phyloP scores from a whole-genome alignment of 768 basidiomycete genomes.

The Lyophyllum atratum region DNA sequence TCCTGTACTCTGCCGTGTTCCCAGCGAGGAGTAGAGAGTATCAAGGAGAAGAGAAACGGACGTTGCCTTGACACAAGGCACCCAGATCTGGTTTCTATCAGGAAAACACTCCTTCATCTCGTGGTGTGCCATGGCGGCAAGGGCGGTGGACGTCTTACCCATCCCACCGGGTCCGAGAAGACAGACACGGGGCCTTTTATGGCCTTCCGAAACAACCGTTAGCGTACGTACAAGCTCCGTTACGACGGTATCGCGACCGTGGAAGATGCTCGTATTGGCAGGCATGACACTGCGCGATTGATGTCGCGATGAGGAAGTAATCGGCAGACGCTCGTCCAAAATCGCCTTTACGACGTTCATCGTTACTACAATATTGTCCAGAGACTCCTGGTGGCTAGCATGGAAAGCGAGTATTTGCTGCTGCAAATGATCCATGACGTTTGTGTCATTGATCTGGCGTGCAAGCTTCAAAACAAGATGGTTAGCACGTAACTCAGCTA shows the following conservation, averaged over 20 bases:
- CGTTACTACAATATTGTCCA: background rate
- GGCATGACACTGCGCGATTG: constrained; percentile 4
- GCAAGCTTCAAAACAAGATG: background rate
- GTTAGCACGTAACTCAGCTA: background rate
- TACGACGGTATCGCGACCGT: constrained; percentile 21
- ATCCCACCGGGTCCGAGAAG: constrained; percentile 35
- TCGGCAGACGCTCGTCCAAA: background rate
- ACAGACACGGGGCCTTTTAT: constrained; percentile 11
- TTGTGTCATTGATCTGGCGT: background rate
- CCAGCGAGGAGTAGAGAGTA: constrained; percentile 21
- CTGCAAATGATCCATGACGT: constrained; percentile 1
- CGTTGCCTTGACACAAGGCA: constrained; percentile 34
- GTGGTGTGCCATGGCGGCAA: constrained; percentile 29
- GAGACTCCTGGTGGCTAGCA: background rate
- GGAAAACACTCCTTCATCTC: constrained; percentile 22
- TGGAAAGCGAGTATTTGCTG: constrained; percentile 4
- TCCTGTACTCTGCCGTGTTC: constrained; percentile 19
- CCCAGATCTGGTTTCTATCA: constrained; percentile 25
- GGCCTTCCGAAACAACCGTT: background rate
- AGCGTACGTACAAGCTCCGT: constrained; percentile 14
- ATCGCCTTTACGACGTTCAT: constrained; percentile 8
- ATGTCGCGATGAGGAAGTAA: too few relatives aligned
- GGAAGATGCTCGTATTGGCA: constrained; percentile 19
- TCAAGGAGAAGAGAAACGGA: constrained; percentile 23
- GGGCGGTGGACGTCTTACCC: constrained; percentile 39